Base-by-base conservation (phyloP, 2,329 filamentous ascomycete species). In the Rhynchosporium graminicola region DNA sequence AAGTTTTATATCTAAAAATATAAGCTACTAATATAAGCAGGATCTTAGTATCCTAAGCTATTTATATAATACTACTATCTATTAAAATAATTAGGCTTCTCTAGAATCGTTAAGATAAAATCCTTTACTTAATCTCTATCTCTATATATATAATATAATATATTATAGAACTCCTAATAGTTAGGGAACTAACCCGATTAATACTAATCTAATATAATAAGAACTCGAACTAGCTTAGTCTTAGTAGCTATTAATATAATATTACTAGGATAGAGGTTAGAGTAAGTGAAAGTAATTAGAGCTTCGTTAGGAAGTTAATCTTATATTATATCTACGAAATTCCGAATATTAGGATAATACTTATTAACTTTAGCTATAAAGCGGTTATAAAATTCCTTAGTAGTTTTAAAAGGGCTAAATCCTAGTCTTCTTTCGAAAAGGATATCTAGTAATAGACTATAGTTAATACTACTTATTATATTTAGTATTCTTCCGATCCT, bases 131-230 rank as follows among this genome's bases (percentile, higher is more conserved):
- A 68, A 10, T 63, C 62, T 55, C 54, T 60, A 33, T 31, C 12
- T 26, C 36, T 31, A n/a, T 54, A 6, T 8, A 33, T 40, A 43
- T 60, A 63, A 59, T 52, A 63, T 0, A 43, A 26, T 29, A 65
- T 69, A 58, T 74, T 76, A 60, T 72, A 74, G 36, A 67, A 70
- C 60, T 76, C 74, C 75, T 74, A 76, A 61, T 75, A 76, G 7
- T 66, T 67, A 0, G 74, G 73, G 64, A 74, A 74, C 73, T 74
- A 76, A 3, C 75, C 75, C 5, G 74, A 70, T 65, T 75, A 71
- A 59, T 69, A 63, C 74, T 74, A 77, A 65, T 76, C 73, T 62
- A 77, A 52, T 43, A 76, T 70, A 2, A 68, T 67, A 36, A 71
- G 26, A 48, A 75, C 62, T 31, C 64, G 67, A 50, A 63, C 60